Evolutionary conservation across 1,139 yeast species (phyloP).

Genomic region (Scheffersomyces illinoinensis): DNA sequence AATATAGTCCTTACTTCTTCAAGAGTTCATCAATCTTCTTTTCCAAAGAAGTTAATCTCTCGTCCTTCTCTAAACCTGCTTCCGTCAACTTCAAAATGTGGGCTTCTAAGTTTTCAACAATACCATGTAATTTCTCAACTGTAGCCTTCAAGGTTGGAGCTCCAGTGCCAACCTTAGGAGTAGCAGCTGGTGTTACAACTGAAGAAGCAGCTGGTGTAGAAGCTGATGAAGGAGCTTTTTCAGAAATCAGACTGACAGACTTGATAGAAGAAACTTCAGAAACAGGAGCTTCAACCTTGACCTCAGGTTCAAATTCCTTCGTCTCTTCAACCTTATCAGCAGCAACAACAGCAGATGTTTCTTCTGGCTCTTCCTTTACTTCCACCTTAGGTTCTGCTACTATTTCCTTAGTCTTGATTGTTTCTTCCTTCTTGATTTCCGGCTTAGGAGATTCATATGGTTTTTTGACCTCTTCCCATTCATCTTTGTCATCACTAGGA

Average conservation of each 20-base stretch:
- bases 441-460: constrained; percentile 14
- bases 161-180: constrained; percentile 27
- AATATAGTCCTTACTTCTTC: constrained; percentile 16
- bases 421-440: constrained; percentile 5
- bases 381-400: constrained; percentile 13
- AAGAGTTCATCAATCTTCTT: constrained; percentile 41
- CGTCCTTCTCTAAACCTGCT: constrained; percentile 64
- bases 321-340: constrained; percentile 9
- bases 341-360: background rate
- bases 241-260: constrained; percentile 1
- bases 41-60: constrained; percentile 49
- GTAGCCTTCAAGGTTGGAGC: constrained; percentile 69
- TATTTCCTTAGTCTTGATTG: constrained; percentile 3
- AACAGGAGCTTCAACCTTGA: constrained; percentile 7
- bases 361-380: constrained; percentile 17
- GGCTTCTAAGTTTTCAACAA: constrained; percentile 57
- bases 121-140: constrained; percentile 59
- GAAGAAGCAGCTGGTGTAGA: constrained; percentile 8
- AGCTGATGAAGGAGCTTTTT: constrained; percentile 5
- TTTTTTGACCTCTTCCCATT: constrained; percentile 44
- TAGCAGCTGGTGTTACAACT: constrained; percentile 9
- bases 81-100: constrained; percentile 53
- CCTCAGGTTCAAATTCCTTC: constrained; percentile 11
- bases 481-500: constrained; percentile 28
- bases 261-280: background rate